A percentile compares a stretch with the other conserved stretches of the same genome.
Conservation (phyloP, 176 grass and related monocot genomes). For the Aechmea fasciata region DNA sequence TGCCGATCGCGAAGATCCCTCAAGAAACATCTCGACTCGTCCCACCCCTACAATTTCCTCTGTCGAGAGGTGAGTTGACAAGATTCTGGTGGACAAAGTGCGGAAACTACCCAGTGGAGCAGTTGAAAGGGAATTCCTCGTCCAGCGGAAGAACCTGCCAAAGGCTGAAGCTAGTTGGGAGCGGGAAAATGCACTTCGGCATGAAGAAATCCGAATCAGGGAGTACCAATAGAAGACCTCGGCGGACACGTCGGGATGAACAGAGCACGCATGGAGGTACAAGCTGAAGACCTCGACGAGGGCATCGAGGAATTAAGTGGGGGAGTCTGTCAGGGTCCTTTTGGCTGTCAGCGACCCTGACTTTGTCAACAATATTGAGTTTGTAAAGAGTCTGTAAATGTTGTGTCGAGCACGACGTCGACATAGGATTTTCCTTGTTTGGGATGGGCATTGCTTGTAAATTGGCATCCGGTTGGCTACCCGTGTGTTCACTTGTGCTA, state of each 20-base stretch:
- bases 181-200: not conserved
- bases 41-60: not conserved
- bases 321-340: not conserved
- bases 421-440: no score
- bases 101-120: not conserved
- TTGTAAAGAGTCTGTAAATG: not conserved
- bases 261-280: not conserved
- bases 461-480: no score
- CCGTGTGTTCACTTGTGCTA: no score
- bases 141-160: not conserved
- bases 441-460: no score
- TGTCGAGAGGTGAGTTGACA: not conserved
- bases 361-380: no score
- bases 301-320: not conserved
- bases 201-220: not conserved
- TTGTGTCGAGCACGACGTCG: no score
- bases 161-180: not conserved
- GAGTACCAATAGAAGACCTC: not conserved
- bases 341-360: no score
- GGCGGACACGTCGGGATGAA: not conserved
- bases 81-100: not conserved
- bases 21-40: not conserved
- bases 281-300: not conserved
- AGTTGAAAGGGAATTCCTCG: not conserved
- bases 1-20: not conserved